Evolutionary conservation across 1,139 yeast species (phyloP), one percentile per base, ranked within the genome.

Genomic region (Blastobotrys arbuscula): DNA sequence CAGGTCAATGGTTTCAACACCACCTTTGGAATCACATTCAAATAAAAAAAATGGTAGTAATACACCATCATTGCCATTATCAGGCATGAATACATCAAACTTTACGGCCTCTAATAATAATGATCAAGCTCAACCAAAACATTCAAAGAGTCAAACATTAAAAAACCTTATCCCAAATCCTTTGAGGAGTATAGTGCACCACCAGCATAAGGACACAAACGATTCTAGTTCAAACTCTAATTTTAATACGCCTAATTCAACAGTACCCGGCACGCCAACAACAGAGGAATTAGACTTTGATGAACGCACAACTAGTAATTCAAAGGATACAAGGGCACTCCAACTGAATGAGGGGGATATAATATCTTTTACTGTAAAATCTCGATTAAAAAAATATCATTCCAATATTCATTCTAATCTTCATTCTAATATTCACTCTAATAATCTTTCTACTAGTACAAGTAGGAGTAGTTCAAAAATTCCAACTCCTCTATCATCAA

Each of bases 61-160:
- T 26, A 13, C 12, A 9, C 12, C 13, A 13, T 26, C 31, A 13
- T 9, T 13, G 9, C 31, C 31, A 13, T 9, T 26, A 13, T n/a
- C 19, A 13, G 20, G 30, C 16, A 23, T 6, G 13, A n/a, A 7
- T 18, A 38, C 30, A 15, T 10, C 30, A 13, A 36, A n/a, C n/a
- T n/a, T n/a, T n/a, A n/a, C n/a, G n/a, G n/a, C 39, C 39, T 18
- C 24, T 19, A n/a, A n/a, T 34, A 34, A 28, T 26, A 6, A 40
- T 18, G 35, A 5, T 15, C 24, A 31, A 8, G 34, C 13, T 8
- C 24, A 15, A 15, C 30, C 34, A 16, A 35, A 16, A 19, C 36
- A 40, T n/a, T 42, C 46, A 12, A 47, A 47, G 15, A 40, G 45
- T 38, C 46, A 47, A 35, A 42, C 44, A 31, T 47, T 47, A 20